These are phyloP conservation scores for Cryptococcus hybrid DNA, from an alignment of 1,284 basidiomycete genomes.

Conservation along the genomic window DNA sequence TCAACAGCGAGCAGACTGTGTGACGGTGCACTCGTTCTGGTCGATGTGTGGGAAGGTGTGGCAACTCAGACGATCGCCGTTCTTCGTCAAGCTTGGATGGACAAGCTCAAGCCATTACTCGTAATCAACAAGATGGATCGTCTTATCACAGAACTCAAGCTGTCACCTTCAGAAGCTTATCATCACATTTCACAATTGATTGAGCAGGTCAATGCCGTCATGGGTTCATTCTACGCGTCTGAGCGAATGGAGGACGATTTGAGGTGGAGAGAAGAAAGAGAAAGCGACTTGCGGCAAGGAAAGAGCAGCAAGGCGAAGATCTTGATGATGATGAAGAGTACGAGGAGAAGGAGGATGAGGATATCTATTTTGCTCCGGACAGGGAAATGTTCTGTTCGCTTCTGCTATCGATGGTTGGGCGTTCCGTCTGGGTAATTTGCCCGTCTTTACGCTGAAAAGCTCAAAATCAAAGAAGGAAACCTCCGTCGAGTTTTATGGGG, in stretches of 20 bases:
- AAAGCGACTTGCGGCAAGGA: slow-evolving; percentile 74
- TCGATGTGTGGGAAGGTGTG: slow-evolving; percentile 97
- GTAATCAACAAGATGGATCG: slow-evolving; percentile 99
- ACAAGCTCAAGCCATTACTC: slow-evolving; percentile 83
- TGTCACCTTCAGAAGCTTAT: slow-evolving; percentile 89
- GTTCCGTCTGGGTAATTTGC: slow-evolving; percentile 92
- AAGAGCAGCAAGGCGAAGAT: slow-evolving; percentile 53
- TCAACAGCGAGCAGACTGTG: slow-evolving; percentile 91
- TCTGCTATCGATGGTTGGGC: slow-evolving; percentile 98
- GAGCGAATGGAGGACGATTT: slow-evolving; percentile 98
- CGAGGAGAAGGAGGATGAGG: slow-evolving; percentile 94
- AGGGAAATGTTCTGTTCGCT: slow-evolving; percentile 96
- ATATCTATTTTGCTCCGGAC: slow-evolving; percentile 96
- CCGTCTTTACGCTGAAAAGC: slow-evolving; percentile 84
- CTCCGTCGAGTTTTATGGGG: slow-evolving; percentile 92
- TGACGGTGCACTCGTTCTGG: slow-evolving; percentile 94
- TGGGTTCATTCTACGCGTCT: slow-evolving; percentile 92
- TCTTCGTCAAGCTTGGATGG: slow-evolving; percentile 90
- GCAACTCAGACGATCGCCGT: slow-evolving; percentile 99
- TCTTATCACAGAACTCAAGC: slow-evolving; percentile 88
- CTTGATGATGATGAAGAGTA: slow-evolving; percentile 56
- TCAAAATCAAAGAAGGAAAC: slow-evolving; percentile 87
- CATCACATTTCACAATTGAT: slow-evolving; percentile 90
- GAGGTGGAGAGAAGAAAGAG: slow-evolving; percentile 88
- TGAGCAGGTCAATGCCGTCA: slow-evolving; percentile 97